phyloP scores from a whole-genome alignment of 2,329 filamentous ascomycete genomes.

The Hypoxylon rubiginosum region DNA sequence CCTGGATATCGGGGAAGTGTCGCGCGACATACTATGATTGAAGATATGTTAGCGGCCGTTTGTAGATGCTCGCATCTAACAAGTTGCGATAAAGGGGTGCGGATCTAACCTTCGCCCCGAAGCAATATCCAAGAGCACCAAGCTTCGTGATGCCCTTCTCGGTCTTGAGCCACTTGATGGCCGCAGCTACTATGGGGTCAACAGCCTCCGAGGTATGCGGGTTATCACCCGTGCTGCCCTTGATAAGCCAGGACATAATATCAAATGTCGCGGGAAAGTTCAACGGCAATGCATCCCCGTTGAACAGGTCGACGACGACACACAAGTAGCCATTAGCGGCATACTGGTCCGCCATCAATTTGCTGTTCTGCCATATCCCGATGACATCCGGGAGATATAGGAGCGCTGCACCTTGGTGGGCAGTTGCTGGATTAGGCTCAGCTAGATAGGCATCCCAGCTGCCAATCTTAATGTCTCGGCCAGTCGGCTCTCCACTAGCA shows the following conservation, averaged over 20 bases:
- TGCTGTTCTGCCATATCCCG: constrained; percentile 68
- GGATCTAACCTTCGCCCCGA: constrained; percentile 73
- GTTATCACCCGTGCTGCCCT: constrained; percentile 62
- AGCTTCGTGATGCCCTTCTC: constrained; percentile 69
- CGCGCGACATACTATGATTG: constrained; percentile 74
- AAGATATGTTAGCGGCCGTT: neutral
- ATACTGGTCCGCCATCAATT: constrained; percentile 79
- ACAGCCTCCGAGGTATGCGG: constrained; percentile 61
- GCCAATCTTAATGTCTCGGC: constrained; percentile 61
- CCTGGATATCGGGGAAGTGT: constrained; percentile 75
- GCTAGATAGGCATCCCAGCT: constrained; percentile 66
- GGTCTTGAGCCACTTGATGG: constrained; percentile 69
- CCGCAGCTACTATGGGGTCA: constrained; percentile 62
- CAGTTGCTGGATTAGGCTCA: constrained; percentile 55
- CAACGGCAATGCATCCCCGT: constrained; percentile 72
- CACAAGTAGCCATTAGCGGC: constrained; percentile 79
- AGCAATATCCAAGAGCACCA: constrained; percentile 79
- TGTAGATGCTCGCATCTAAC: neutral
- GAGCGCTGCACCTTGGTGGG: constrained; percentile 58
- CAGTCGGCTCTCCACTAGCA: constrained; percentile 62
- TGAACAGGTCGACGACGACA: constrained; percentile 78
- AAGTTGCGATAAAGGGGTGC: neutral
- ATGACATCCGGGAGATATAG: constrained; percentile 63
- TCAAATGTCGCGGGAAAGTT: constrained; percentile 61
- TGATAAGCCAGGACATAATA: constrained; percentile 57